These are phyloP conservation scores for Ceratobasidium sp. DNA, from an alignment of 1,284 basidiomycete species.

Conservation along the genomic window DNA sequence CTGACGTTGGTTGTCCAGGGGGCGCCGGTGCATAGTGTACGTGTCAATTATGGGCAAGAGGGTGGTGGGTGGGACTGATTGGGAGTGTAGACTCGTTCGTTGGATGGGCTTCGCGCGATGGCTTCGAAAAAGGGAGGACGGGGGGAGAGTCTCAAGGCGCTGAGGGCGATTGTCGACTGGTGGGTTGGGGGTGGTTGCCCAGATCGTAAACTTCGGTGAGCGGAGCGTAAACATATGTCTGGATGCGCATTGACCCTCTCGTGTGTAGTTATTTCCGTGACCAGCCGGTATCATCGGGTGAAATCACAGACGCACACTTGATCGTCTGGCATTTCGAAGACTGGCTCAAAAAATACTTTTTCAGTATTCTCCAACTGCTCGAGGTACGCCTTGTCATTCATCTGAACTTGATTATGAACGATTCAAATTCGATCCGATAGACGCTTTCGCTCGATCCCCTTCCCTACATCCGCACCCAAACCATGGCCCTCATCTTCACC, in stretches of 20 bases:
- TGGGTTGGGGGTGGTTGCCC: slow-evolving; percentile 91
- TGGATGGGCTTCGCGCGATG: slow-evolving; percentile 82
- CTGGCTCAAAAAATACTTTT: slow-evolving; percentile 97
- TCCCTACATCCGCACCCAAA: slow-evolving; percentile 86
- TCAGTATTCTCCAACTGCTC: slow-evolving; percentile 88
- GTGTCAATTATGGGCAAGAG: background rate
- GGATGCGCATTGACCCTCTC: slow-evolving; percentile 24
- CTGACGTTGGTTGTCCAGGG: slow-evolving; percentile 91
- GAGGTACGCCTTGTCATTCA: slow-evolving; percentile 65
- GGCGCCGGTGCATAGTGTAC: slow-evolving; percentile 80
- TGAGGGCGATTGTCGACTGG: slow-evolving; percentile 95
- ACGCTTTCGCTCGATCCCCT: slow-evolving; percentile 88
- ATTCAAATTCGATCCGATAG: slow-evolving; percentile 57
- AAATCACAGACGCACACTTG: slow-evolving; percentile 78
- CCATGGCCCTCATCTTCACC: slow-evolving; percentile 73
- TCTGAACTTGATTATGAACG: background rate
- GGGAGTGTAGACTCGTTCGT: slow-evolving; percentile 68
- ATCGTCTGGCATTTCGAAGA: slow-evolving; percentile 94
- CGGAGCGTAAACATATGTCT: slow-evolving; percentile 43
- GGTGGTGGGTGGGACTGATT: background rate
- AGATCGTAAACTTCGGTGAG: slow-evolving; percentile 83
- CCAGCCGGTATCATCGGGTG: slow-evolving; percentile 78
- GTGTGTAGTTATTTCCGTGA: slow-evolving; percentile 86
- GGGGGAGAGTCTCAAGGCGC: slow-evolving; percentile 90
- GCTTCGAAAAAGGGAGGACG: slow-evolving; percentile 84